Conservation (phyloP, 192 early-diverging fungal genomes). For the Obelidium mucronatum region DNA sequence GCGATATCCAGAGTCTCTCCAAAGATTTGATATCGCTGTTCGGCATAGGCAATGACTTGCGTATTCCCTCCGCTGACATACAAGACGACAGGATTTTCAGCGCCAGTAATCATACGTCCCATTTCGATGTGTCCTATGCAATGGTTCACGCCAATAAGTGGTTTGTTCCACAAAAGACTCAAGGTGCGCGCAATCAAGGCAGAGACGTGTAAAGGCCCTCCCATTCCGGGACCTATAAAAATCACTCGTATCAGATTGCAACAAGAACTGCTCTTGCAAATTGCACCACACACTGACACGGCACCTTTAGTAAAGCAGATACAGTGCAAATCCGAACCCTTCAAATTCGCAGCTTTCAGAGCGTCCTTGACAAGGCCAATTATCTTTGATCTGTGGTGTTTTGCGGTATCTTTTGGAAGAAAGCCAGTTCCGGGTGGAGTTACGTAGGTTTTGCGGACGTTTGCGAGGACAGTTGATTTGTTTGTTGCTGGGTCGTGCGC, state of each 20-base stretch:
- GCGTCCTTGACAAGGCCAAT: slow-evolving; percentile 79
- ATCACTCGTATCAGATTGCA: background rate
- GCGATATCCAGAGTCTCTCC: slow-evolving; percentile 99
- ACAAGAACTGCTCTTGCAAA: background rate
- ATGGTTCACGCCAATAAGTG: slow-evolving; percentile 96
- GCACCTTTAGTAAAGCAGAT: slow-evolving; percentile 95
- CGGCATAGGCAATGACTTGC: slow-evolving; percentile 97
- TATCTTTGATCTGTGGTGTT: slow-evolving; percentile 85
- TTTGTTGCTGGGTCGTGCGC: slow-evolving; percentile 62
- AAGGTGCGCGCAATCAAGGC: slow-evolving; percentile 94
- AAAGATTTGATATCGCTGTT: slow-evolving; percentile 92
- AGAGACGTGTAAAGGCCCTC: slow-evolving; percentile 89
- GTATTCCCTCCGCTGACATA: slow-evolving; percentile 99
- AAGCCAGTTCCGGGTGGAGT: slow-evolving; percentile 97
- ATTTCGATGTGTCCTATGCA: slow-evolving; percentile 99
- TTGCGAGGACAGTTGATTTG: slow-evolving; percentile 79
- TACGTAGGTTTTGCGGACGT: slow-evolving; percentile 92
- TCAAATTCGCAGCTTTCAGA: slow-evolving; percentile 75
- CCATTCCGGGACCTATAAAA: slow-evolving; percentile 93
- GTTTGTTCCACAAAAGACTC: slow-evolving; percentile 88
- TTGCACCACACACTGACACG: too few relatives aligned
- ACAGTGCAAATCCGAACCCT: slow-evolving; percentile 80
- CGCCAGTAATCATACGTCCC: slow-evolving; percentile 96
- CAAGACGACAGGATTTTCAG: slow-evolving; percentile 91
- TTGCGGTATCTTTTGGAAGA: slow-evolving; percentile 91